A percentile compares a stretch with the other conserved stretches of the same genome.
These are phyloP conservation scores for Nakazawaea wyomingensis DNA, from an alignment of 805 yeast species.

Conservation along the genomic window DNA sequence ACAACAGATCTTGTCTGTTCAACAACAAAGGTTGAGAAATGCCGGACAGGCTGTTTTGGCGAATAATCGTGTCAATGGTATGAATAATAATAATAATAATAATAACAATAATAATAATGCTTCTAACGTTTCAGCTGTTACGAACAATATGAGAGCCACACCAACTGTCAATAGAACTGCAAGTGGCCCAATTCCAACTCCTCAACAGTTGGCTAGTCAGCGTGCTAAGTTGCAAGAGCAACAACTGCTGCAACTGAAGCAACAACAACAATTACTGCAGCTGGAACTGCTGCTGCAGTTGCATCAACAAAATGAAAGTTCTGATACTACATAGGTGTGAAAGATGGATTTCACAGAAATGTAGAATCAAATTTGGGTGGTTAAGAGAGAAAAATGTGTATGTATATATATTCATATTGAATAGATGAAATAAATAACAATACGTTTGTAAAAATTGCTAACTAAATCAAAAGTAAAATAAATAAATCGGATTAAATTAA, in stretches of 20 bases:
- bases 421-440: too few species aligned
- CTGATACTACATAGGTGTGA: too few species aligned
- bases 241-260: slow-evolving; percentile 21
- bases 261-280: slow-evolving; percentile 24
- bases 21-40: slow-evolving; percentile 19
- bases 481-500: too few species aligned
- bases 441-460: too few species aligned
- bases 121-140: too few species aligned
- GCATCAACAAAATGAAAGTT: slow-evolving; percentile 20
- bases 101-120: too few species aligned
- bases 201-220: slow-evolving; percentile 20
- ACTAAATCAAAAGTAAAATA: too few species aligned
- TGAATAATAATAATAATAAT: slow-evolving; percentile 11
- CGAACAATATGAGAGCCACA: slow-evolving; percentile 13
- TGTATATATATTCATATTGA: too few species aligned
- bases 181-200: slow-evolving; percentile 20
- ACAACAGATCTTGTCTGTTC: slow-evolving; percentile 36
- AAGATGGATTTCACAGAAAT: too few species aligned
- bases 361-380: too few species aligned
- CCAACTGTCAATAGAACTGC: slow-evolving; percentile 15
- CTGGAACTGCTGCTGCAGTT: slow-evolving; percentile 22
- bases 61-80: neutral
- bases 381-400: too few species aligned
- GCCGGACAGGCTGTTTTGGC: slow-evolving; percentile 10
- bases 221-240: slow-evolving; percentile 25